Evolutionary conservation across 306 rosid species (phyloP).

Genomic region (Alnus glutinosa): DNA sequence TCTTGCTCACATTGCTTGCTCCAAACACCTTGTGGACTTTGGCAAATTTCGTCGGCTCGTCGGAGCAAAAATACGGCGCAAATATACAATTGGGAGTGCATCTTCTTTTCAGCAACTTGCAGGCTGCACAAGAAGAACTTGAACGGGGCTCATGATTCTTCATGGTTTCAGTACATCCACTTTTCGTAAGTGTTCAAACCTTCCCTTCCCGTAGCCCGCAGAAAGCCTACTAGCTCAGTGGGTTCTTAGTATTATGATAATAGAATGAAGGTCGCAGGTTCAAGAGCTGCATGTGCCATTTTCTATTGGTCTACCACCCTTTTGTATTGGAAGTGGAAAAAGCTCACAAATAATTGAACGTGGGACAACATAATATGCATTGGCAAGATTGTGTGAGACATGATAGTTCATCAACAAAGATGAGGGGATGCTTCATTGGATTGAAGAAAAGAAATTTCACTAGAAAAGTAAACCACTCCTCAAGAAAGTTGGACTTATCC

Average conservation of each 20-base stretch:
- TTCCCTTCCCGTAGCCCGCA: background rate
- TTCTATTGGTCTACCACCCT: constrained; percentile 15
- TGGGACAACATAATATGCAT: constrained; percentile 13
- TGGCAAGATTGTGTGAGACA: background rate
- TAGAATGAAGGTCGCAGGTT: constrained; percentile 29
- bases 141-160: constrained; percentile 78
- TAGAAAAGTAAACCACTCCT: constrained; percentile 21
- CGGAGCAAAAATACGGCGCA: constrained; percentile 80
- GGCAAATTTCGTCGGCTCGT: constrained; percentile 79
- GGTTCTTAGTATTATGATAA: background rate
- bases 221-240: too few relatives aligned
- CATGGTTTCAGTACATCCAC: constrained; percentile 40
- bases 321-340: constrained; percentile 14
- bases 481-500: constrained; percentile 28
- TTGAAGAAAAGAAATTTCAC: constrained; percentile 36
- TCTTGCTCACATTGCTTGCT: constrained; percentile 96
- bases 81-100: constrained; percentile 81
- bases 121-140: constrained; percentile 91
- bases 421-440: constrained; percentile 42
- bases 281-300: constrained; percentile 40
- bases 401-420: constrained; percentile 7
- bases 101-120: constrained; percentile 79
- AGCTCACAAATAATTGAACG: constrained; percentile 20
- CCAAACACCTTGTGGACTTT: constrained; percentile 95
- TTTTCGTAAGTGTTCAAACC: constrained; percentile 22